These are phyloP conservation scores for Geosmithia putterillii DNA, from an alignment of 2,329 filamentous ascomycete genomes.

Conservation along the genomic window DNA sequence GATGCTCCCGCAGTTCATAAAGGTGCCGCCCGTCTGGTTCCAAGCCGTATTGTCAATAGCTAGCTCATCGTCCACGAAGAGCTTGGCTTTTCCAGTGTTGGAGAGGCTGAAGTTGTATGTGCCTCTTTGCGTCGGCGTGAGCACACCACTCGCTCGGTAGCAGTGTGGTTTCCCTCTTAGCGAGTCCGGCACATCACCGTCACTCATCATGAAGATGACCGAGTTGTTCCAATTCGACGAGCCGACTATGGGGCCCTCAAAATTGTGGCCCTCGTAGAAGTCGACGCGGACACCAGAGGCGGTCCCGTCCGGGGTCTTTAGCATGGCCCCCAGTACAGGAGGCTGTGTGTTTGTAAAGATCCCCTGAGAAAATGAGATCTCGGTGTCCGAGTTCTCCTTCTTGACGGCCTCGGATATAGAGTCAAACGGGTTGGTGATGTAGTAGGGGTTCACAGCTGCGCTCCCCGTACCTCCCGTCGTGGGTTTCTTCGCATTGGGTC, in stretches of 20 bases:
- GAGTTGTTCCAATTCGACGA: slow-evolving; percentile 7
- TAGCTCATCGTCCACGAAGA: slow-evolving; percentile 46
- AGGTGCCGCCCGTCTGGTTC: slow-evolving; percentile 47
- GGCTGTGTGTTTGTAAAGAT: slow-evolving; percentile 47
- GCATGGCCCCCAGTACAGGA: slow-evolving; percentile 9
- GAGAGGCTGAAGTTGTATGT: slow-evolving; percentile 56
- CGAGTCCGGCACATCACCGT: slow-evolving; percentile 41
- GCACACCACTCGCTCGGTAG: slow-evolving; percentile 36
- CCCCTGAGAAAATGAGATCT: slow-evolving; percentile 42
- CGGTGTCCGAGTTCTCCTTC: slow-evolving; percentile 21
- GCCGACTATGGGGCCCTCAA: slow-evolving; percentile 4
- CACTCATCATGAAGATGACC: slow-evolving; percentile 9
- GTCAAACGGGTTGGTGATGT: slow-evolving; percentile 60
- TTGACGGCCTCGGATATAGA: slow-evolving; percentile 38
- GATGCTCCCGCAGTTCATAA: slow-evolving; percentile 8
- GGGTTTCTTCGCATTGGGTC: slow-evolving; percentile 43
- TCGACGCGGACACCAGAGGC: not conserved
- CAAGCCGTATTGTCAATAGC: slow-evolving; percentile 56
- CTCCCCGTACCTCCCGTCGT: slow-evolving; percentile 54
- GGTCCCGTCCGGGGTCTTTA: slow-evolving; percentile 1
- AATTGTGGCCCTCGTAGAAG: not conserved
- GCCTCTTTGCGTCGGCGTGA: slow-evolving; percentile 45
- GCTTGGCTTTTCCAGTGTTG: slow-evolving; percentile 49
- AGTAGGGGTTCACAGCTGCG: slow-evolving; percentile 47
- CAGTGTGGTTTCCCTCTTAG: not conserved